These are phyloP conservation scores for Corylus heterophylla DNA, from an alignment of 306 rosid genomes.

Conservation along the genomic window DNA sequence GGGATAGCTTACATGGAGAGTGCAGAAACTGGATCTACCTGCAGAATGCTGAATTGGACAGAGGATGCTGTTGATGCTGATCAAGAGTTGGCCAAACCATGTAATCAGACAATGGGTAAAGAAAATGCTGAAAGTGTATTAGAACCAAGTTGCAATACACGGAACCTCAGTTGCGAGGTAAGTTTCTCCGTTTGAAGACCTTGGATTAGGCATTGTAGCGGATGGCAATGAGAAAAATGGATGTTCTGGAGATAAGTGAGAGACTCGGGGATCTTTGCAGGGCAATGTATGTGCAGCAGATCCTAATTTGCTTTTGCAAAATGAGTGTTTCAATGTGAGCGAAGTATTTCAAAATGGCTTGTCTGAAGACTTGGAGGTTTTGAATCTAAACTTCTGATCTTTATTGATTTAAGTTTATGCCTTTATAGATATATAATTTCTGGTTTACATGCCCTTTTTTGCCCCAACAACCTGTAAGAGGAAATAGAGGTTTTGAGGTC, in stretches of 20 bases:
- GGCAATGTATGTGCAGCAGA: conserved; percentile 57
- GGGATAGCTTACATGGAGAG: conserved; percentile 45
- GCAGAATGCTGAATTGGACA: conserved; percentile 41
- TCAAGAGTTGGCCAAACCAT: conserved; percentile 44
- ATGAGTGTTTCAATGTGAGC: conserved; percentile 18
- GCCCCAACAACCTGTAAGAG: neutral
- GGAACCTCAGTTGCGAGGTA: conserved; percentile 77
- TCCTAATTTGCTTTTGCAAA: conserved; percentile 50
- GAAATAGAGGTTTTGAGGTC: conserved; percentile 4
- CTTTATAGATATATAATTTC: conserved; percentile 6
- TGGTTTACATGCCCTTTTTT: conserved; percentile 14
- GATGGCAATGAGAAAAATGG: conserved; percentile 71
- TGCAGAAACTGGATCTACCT: conserved; percentile 33
- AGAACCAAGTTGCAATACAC: conserved; percentile 46
- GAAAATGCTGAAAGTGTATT: conserved; percentile 50
- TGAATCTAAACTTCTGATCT: conserved; percentile 47
- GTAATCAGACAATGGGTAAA: conserved; percentile 37
- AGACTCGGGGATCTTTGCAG: conserved; percentile 78
- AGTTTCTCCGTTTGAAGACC: conserved; percentile 75
- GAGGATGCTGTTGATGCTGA: conserved; percentile 48
- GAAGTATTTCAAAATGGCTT: conserved; percentile 47
- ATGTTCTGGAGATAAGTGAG: conserved; percentile 65
- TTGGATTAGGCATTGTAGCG: conserved; percentile 60
- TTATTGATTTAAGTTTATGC: neutral
- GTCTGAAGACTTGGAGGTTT: conserved; percentile 74